Base-by-base conservation (phyloP, 345 rosid genomes). In the Rhizophora apiculata region DNA sequence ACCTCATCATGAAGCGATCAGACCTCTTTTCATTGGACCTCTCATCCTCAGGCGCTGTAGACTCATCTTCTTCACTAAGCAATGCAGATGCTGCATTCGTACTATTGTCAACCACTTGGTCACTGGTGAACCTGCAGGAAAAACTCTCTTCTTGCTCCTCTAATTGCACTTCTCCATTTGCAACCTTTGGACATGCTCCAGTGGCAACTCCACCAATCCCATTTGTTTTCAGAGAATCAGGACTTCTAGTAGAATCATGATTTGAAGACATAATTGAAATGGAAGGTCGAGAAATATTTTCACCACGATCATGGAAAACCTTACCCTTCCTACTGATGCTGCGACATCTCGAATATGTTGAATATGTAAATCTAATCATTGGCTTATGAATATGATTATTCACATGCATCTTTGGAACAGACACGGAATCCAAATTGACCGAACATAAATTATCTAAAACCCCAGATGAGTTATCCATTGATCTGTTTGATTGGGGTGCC, bases 1-100 rank as follows among this genome's bases (percentile, higher is more conserved):
- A 86, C 77, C 76, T 82, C 16, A 73, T 53, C 63, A 65, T 5
- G 77, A 67, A 86, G 24, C 78, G 78, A 62, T 80, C 88, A 32
- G 62, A 29, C 43, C 77, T 73, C 62, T 75, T 73, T 36, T 49
- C 70, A 24, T 56, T 22, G 36, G 48, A 36, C 20, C 13, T 30
- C n/a, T 46, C 64, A 71, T 32, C 43, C 51, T 51, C 68, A 49
- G 19, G 30, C 16, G 9, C 10, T 32, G 36, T 36, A 48, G 65
- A 63, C 36, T 58, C 64, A 55, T 60, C 48, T 32, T 22, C 76
- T 53, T 73, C 67, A 48, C 60, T 5, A 67, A 60, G 67, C 64
- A 63, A 56, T 29, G 54, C 70, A 69, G 69, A 55, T 13, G 46
- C 70, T 8, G 76, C 52, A 53, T 55, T 73, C 72, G 56, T 51